Base-by-base conservation (phyloP, 2,329 filamentous ascomycete genomes). In the Amauroascus niger region DNA sequence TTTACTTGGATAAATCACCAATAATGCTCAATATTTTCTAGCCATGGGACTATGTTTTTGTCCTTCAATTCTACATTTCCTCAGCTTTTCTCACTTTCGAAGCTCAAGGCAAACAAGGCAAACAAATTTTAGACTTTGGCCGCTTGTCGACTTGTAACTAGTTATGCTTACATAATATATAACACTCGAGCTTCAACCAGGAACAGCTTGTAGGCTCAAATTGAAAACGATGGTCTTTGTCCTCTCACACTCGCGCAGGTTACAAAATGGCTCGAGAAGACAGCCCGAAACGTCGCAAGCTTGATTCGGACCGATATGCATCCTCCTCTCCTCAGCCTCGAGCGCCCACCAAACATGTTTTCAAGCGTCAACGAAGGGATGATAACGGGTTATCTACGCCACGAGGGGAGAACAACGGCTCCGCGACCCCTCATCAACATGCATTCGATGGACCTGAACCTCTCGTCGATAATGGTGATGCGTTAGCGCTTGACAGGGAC, bases 401-500 rank as follows among this genome's bases (percentile, higher is more conserved):
- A 20, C 61, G 65, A 45, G 55, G 53, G 16, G 57, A 57, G 11
- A 62, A 64, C 56, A 53, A 55, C 50, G 60, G 67, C 60, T 64
- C 60, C 30, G 62, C 65, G 6, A 66, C 64, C 16, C 63, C 64
- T 18, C 76, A 74, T 56, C 82, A 80, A 59, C 66, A 73, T 22
- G 76, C 79, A 53, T 81, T 83, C 55, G 81, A 86, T 45, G 79
- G 77, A 2, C 78, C 81, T 0, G 82, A 86, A 62, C 76, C 80
- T 2, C 73, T 74, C 13, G 75, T 82, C 13, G 76, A 79, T 32
- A 79, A 84, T 37, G 81, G 87, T 57, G 87, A 94, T 58, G 79
- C 82, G 16, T 79, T 79, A 58, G 87, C 83, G 8, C 75, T 95
- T 52, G 90, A 96, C 66, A 82, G 90, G 57, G 90, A 95, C 69